A percentile compares a stretch with the other conserved stretches of the same genome.
Conservation (phyloP, 768 basidiomycete species). For the Lactarius evosmus region DNA sequence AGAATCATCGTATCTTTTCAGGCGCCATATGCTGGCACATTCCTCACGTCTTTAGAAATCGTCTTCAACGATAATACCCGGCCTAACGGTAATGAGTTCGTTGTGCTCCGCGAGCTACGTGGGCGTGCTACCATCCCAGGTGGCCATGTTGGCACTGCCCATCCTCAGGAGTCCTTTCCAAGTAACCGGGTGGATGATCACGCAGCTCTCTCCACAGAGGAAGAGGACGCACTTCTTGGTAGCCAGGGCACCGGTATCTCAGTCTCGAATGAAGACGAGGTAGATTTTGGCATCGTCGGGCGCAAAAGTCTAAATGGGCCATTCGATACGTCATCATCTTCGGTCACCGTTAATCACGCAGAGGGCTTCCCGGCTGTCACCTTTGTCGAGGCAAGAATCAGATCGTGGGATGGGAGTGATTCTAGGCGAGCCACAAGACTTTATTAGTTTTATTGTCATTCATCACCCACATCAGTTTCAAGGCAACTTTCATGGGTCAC, state of each 20-base stretch:
- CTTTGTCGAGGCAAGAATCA: slow-evolving; percentile 18
- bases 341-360: slow-evolving; percentile 21
- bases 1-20: slow-evolving; percentile 7
- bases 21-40: background rate
- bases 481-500: slow-evolving; percentile 1
- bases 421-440: slow-evolving; percentile 5
- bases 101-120: slow-evolving; percentile 7
- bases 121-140: background rate
- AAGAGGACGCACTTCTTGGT: slow-evolving; percentile 33
- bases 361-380: slow-evolving; percentile 13
- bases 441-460: background rate
- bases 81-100: background rate
- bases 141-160: background rate
- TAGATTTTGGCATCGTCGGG: slow-evolving; percentile 55
- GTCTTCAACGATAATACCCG: slow-evolving; percentile 1
- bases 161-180: background rate
- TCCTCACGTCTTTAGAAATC: background rate
- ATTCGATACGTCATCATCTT: slow-evolving; percentile 10
- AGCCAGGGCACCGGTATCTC: slow-evolving; percentile 48
- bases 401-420: slow-evolving; percentile 1
- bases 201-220: background rate
- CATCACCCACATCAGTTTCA: slow-evolving; percentile 9
- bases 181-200: background rate
- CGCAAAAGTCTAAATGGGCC: slow-evolving; percentile 31
- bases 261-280: slow-evolving; percentile 32